These are phyloP conservation scores for Populus alba DNA, from an alignment of 345 rosid genomes.

Conservation along the genomic window DNA sequence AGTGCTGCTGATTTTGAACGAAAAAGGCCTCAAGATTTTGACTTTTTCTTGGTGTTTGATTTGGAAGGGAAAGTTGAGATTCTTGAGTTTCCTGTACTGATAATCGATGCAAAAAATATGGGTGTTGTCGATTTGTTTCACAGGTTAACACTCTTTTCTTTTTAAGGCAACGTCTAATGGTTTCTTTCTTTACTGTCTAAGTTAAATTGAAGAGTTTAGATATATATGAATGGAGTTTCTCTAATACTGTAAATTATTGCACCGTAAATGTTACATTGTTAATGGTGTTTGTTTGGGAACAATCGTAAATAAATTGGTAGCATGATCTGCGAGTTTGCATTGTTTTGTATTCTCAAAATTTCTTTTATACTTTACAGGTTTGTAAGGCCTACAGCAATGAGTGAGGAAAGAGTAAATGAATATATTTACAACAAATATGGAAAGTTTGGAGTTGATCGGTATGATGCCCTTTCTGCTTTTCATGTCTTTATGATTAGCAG, in stretches of 20 bases:
- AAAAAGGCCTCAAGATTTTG: conserved; percentile 53
- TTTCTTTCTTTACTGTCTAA: neutral
- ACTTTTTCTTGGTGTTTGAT: conserved; percentile 79
- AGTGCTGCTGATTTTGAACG: conserved; percentile 36
- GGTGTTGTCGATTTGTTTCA: conserved; percentile 71
- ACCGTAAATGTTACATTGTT: neutral
- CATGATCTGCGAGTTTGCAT: neutral
- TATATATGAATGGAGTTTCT: neutral
- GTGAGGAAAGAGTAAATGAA: conserved; percentile 60
- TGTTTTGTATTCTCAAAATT: neutral
- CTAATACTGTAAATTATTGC: neutral
- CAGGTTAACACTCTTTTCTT: conserved; percentile 47
- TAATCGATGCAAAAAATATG: conserved; percentile 70
- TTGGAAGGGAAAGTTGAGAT: conserved; percentile 92
- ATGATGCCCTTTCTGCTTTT: conserved; percentile 22
- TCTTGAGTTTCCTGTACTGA: conserved; percentile 83
- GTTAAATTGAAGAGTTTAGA: neutral
- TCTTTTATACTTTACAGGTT: conserved; percentile 46
- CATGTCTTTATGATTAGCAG: neutral
- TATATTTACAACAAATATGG: conserved; percentile 87
- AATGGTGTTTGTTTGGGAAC: neutral
- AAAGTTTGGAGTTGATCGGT: conserved; percentile 87
- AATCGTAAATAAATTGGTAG: neutral
- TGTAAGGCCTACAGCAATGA: conserved; percentile 81
- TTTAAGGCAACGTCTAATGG: neutral